Percentiles rank a stretch among this genome's conserved stretches.
Conservation (phyloP, 1,284 basidiomycete genomes). For the Ustilago nuda region DNA sequence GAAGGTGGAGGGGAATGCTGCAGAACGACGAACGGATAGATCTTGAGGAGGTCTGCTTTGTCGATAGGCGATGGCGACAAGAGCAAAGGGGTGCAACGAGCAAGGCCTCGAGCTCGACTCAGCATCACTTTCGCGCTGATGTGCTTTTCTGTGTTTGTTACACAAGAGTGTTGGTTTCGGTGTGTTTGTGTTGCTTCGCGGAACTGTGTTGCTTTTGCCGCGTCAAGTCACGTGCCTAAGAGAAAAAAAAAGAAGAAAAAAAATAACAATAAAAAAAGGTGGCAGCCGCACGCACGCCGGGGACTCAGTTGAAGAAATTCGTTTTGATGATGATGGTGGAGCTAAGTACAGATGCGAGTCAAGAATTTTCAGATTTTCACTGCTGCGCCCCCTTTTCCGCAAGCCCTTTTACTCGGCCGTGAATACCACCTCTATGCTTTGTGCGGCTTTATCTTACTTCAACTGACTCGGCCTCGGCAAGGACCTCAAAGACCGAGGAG, state of each 20-base stretch:
- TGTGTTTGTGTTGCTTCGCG: slow-evolving; percentile 13
- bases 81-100: not conserved
- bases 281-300: too few relatives aligned
- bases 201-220: slow-evolving; percentile 30
- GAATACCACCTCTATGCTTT: too few relatives aligned
- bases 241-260: not conserved
- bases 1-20: not conserved
- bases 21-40: not conserved
- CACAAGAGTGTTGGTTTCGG: slow-evolving; percentile 7
- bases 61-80: not conserved
- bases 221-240: slow-evolving; percentile 35
- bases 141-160: not conserved
- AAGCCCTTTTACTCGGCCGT: too few relatives aligned
- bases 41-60: not conserved
- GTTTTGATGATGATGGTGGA: too few relatives aligned
- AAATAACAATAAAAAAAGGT: not conserved
- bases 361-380: too few relatives aligned
- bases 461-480: too few relatives aligned
- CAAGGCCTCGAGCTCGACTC: not conserved
- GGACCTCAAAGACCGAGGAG: too few relatives aligned
- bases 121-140: not conserved
- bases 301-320: too few relatives aligned
- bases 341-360: too few relatives aligned
- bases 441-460: too few relatives aligned
- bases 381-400: too few relatives aligned